phyloP scores from a whole-genome alignment of 176 grass and related monocot genomes.

The Dendrocalamus sinicus region DNA sequence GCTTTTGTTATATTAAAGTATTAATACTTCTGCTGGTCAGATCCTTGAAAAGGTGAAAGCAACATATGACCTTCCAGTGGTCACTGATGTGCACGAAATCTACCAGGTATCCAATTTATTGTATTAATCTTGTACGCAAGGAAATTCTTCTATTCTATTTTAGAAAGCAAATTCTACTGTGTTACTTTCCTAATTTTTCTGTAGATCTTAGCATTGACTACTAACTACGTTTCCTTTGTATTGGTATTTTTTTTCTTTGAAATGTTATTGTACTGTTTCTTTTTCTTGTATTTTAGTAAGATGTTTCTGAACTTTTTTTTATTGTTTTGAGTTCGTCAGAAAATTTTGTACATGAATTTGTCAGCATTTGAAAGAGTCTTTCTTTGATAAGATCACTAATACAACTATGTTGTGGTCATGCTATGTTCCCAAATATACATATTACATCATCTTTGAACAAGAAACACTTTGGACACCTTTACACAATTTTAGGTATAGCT shows the following conservation, averaged over 20 bases:
- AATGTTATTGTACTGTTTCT: background rate
- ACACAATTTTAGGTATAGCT: background rate
- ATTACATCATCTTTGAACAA: background rate
- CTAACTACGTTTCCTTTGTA: background rate
- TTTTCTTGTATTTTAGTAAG: constrained; percentile 15
- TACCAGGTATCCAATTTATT: constrained; percentile 63
- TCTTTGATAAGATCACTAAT: constrained; percentile 12
- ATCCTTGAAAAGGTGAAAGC: constrained; percentile 94
- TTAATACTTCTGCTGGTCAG: constrained; percentile 47
- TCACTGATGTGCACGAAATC: constrained; percentile 97
- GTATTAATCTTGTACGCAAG: background rate
- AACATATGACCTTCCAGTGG: constrained; percentile 76
- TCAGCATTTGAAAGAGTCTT: background rate
- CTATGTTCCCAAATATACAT: background rate
- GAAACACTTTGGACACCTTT: background rate
- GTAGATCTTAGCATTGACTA: constrained; percentile 11
- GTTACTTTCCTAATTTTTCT: background rate
- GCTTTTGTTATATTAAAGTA: background rate
- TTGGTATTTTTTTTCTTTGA: background rate
- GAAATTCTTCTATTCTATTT: background rate
- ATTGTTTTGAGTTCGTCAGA: background rate
- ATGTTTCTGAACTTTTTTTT: background rate
- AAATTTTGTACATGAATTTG: background rate
- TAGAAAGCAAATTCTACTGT: background rate
- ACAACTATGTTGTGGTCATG: background rate